Base-by-base conservation (phyloP, 2,329 filamentous ascomycete genomes). In the Sclerotinia subarctica region DNA sequence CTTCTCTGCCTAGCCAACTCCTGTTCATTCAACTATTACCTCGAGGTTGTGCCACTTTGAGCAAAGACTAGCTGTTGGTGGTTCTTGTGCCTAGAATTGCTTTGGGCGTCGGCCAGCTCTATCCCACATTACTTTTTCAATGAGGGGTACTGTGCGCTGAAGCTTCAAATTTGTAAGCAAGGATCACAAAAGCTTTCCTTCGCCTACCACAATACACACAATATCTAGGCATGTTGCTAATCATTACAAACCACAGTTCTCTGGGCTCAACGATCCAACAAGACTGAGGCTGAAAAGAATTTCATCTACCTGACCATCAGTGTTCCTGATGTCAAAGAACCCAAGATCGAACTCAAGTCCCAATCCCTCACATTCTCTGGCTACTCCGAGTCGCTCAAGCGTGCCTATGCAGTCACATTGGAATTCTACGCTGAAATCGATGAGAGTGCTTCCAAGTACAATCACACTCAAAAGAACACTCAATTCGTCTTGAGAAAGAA, bases 401-500 rank as follows among this genome's bases (percentile, higher is more conserved):
- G 87, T 77, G 91, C 88, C 73, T 99, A 96, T 82, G 86, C 91
- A 76, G 86, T 98, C 76, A 89, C 92, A 71, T 87, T 99, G 69
- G 90, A 95, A 74, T 90, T 99, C 81, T 98, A 85, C 82, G 92
- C 81, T 79, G 94, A 97, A 83, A 96, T 99, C 81, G 93, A 97
- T 80, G 85, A 89, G 70, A 87, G 86, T 70, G 88, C 91, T 80
- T 92, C 88, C 84, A 95, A 94, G 84, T 88, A 90, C 78, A 88
- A 92, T 85, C 93, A 97, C 86, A 96, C 91, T 57, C 85, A 87
- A 78, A 93, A 94, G 81, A 93, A 93, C 77, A 85, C 97, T 74
- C 91, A 96, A 84, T 81, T 98, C 76, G 91, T 96, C 79, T 86
- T 99, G 80, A 88, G 92, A 82, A 99, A 99, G 91, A 97, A 97